These are phyloP conservation scores for Earliella scabrosa DNA, from an alignment of 1,284 basidiomycete species.

Conservation along the genomic window DNA sequence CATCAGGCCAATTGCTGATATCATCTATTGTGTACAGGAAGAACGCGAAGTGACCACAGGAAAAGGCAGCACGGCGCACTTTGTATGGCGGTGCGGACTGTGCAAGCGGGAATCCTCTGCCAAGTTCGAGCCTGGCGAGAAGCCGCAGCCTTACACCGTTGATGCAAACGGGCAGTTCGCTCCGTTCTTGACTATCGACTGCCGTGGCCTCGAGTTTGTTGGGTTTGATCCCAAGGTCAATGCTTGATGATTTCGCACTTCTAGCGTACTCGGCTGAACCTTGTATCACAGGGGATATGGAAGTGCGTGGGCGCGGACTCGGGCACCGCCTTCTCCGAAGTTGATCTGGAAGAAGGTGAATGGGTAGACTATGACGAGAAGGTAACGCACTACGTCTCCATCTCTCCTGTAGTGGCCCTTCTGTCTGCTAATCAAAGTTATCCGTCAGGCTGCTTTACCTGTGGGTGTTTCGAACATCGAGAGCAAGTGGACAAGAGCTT, in stretches of 20 bases:
- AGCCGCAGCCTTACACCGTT: conserved; percentile 58
- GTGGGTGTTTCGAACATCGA: conserved; percentile 67
- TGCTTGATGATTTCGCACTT: conserved; percentile 1
- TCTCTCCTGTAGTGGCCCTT: not conserved
- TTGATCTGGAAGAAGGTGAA: conserved; percentile 66
- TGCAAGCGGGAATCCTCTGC: conserved; percentile 83
- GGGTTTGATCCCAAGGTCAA: conserved; percentile 69
- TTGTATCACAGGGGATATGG: conserved; percentile 63
- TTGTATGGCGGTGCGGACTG: conserved; percentile 77
- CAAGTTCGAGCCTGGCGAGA: conserved; percentile 64
- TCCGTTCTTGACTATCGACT: conserved; percentile 71
- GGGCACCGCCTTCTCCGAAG: conserved; percentile 60
- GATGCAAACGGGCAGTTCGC: conserved; percentile 62
- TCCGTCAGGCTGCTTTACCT: conserved; percentile 64
- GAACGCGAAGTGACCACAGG: conserved; percentile 63
- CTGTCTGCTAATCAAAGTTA: too few species aligned
- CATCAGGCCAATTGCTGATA: not conserved
- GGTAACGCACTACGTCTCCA: conserved; percentile 40
- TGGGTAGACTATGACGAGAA: conserved; percentile 88
- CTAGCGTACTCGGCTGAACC: conserved; percentile 8
- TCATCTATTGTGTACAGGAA: conserved; percentile 51
- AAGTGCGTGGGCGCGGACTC: conserved; percentile 64
- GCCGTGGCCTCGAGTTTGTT: conserved; percentile 77
- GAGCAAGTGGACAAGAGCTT: conserved; percentile 70
- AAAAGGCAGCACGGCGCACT: conserved; percentile 70